A percentile compares a stretch with the other conserved stretches of the same genome.
Evolutionary conservation across 345 rosid species (phyloP).

Genomic region (Salix arbutifolia): DNA sequence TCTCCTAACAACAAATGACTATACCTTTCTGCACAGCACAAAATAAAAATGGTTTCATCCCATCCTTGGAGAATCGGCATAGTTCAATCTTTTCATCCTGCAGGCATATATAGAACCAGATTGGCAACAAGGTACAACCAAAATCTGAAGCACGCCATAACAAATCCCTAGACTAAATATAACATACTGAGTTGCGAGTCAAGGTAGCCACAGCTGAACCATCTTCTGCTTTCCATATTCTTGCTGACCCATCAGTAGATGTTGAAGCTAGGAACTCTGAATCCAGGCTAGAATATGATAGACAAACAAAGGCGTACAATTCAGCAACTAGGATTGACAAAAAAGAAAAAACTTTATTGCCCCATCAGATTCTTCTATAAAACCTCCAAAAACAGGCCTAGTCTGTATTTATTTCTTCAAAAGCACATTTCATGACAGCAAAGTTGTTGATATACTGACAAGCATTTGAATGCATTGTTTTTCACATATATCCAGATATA

Average conservation of each 20-base stretch:
- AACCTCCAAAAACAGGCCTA: not conserved
- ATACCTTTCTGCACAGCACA: slow-evolving; percentile 75
- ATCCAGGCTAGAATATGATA: slow-evolving; percentile 58
- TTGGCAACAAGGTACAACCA: not conserved
- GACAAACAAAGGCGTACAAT: slow-evolving; percentile 7
- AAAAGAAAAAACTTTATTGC: not conserved
- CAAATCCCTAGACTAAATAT: slow-evolving; percentile 3
- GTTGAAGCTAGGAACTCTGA: slow-evolving; percentile 88
- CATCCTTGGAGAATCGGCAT: slow-evolving; percentile 87
- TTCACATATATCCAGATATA: not conserved
- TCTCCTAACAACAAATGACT: not conserved
- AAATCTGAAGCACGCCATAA: slow-evolving; percentile 4
- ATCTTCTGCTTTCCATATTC: slow-evolving; percentile 89
- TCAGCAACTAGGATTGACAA: not conserved
- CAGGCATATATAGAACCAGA: slow-evolving; percentile 10
- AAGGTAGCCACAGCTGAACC: slow-evolving; percentile 68
- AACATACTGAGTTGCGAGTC: slow-evolving; percentile 63
- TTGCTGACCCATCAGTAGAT: slow-evolving; percentile 84
- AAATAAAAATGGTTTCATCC: slow-evolving; percentile 86
- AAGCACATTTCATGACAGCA: not conserved
- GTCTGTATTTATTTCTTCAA: not conserved
- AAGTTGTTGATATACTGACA: not conserved
- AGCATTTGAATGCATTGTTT: not conserved
- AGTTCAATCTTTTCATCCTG: slow-evolving; percentile 86
- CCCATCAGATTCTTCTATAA: not conserved